phyloP scores from a whole-genome alignment of 2,329 filamentous ascomycete genomes.

The Talaromyces atroroseus region DNA sequence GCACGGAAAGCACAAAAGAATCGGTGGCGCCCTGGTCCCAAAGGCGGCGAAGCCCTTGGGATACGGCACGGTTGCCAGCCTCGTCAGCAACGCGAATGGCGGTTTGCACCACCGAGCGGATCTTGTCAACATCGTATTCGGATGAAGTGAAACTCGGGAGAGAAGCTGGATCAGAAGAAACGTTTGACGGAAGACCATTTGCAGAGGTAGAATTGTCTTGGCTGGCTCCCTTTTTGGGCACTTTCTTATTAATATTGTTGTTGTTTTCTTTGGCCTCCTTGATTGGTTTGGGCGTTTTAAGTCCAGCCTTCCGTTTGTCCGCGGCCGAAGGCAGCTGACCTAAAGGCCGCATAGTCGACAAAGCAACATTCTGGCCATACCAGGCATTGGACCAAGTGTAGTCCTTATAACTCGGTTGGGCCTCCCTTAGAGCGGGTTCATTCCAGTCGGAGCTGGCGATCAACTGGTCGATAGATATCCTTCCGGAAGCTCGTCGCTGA shows the following conservation, averaged over 20 bases:
- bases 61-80: conserved; percentile 24
- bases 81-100: conserved; percentile 26
- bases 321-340: conserved; percentile 63
- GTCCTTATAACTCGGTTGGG: conserved; percentile 69
- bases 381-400: conserved; percentile 55
- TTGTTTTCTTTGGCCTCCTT: conserved; percentile 29
- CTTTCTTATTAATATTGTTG: conserved; percentile 14
- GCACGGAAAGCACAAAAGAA: conserved; percentile 26
- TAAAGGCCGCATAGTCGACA: conserved; percentile 78
- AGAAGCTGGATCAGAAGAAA: conserved; percentile 14
- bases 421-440: conserved; percentile 52
- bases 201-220: conserved; percentile 6
- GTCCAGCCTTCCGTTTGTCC: conserved; percentile 48
- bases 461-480: conserved; percentile 11
- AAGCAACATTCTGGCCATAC: conserved; percentile 61
- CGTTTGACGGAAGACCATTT: background rate
- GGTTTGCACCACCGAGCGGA: conserved; percentile 23
- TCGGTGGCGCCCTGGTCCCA: conserved; percentile 26
- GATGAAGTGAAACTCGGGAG: conserved; percentile 20
- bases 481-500: conserved; percentile 4
- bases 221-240: conserved; percentile 15
- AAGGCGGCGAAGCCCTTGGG: conserved; percentile 24
- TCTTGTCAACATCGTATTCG: conserved; percentile 25
- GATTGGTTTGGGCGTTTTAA: conserved; percentile 36
- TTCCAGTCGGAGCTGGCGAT: conserved; percentile 38